Conservation (phyloP, 768 basidiomycete species). For the Candolleomyces efflorescens region DNA sequence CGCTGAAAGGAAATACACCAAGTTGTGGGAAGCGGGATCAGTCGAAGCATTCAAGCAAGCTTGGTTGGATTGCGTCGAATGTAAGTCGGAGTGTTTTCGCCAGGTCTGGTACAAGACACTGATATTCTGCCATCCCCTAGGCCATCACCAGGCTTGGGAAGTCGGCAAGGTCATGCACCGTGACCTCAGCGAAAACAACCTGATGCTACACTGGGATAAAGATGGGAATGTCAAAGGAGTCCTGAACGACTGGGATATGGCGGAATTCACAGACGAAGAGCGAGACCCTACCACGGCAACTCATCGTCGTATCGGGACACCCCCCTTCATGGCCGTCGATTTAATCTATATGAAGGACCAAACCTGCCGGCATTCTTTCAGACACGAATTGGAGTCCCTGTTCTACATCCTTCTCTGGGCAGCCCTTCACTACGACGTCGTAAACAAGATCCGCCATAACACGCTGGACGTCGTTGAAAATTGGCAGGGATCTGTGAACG, state of each 20-base stretch:
- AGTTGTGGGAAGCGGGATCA: slow-evolving; percentile 17
- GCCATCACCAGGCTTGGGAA: slow-evolving; percentile 20
- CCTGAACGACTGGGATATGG: slow-evolving; percentile 25
- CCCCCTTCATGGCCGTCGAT: background rate
- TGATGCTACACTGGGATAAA: slow-evolving; percentile 18
- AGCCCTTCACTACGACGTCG: background rate
- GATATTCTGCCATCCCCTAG: slow-evolving; percentile 6
- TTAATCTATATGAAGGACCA: background rate
- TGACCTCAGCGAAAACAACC: slow-evolving; percentile 27
- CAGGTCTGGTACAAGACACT: background rate
- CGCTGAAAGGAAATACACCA: slow-evolving; percentile 15
- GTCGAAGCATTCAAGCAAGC: slow-evolving; percentile 22
- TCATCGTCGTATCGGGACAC: background rate
- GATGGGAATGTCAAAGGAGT: slow-evolving; percentile 14
- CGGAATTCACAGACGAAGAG: background rate
- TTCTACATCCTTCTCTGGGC: background rate
- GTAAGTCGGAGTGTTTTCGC: slow-evolving; percentile 15
- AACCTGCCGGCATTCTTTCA: background rate
- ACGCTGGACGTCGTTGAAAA: background rate
- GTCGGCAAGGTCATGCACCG: slow-evolving; percentile 23
- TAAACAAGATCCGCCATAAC: too few species aligned
- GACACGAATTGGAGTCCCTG: background rate
- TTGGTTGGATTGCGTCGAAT: slow-evolving; percentile 27
- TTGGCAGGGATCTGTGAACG: background rate
- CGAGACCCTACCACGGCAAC: background rate